A percentile compares a stretch with the other conserved stretches of the same genome.
Conservation (phyloP, 2,329 filamentous ascomycete species). For the Apiospora marii region DNA sequence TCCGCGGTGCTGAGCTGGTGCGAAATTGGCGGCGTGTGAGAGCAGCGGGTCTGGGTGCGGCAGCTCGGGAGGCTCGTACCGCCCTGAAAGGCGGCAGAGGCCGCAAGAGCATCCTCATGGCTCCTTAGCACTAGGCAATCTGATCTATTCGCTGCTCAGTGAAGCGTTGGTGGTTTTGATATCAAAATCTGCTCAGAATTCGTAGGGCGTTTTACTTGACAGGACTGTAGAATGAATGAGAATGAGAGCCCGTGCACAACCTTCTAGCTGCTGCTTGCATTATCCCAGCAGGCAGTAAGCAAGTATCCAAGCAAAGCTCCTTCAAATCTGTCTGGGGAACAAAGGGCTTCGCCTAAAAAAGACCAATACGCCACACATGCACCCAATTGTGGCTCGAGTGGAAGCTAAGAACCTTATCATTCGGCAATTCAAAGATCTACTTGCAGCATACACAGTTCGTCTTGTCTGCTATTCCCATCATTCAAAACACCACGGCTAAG, state of each 20-base stretch:
- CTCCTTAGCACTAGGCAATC: not conserved
- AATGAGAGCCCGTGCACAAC: constrained; percentile 12
- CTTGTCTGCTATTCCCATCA: not conserved
- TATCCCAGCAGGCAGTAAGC: not conserved
- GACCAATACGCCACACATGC: not conserved
- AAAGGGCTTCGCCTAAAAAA: not conserved
- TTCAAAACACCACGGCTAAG: not conserved
- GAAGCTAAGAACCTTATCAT: constrained; percentile 12
- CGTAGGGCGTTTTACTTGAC: not conserved
- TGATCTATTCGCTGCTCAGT: not conserved
- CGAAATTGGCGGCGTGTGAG: constrained; percentile 15
- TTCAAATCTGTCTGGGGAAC: not conserved
- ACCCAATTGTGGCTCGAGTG: not conserved
- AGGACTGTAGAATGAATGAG: not conserved
- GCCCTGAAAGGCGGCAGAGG: constrained; percentile 15
- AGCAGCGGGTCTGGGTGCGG: not conserved
- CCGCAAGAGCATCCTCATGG: constrained; percentile 16
- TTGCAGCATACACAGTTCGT: not conserved
- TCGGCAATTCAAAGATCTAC: not conserved
- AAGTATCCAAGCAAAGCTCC: not conserved
- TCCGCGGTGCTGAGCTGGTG: not conserved
- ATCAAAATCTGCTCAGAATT: not conserved
- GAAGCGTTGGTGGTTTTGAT: not conserved
- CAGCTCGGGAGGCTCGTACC: not conserved
- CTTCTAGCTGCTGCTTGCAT: not conserved